These are phyloP conservation scores for Allium sativum DNA, from an alignment of 106 monocot genomes.

Conservation along the genomic window DNA sequence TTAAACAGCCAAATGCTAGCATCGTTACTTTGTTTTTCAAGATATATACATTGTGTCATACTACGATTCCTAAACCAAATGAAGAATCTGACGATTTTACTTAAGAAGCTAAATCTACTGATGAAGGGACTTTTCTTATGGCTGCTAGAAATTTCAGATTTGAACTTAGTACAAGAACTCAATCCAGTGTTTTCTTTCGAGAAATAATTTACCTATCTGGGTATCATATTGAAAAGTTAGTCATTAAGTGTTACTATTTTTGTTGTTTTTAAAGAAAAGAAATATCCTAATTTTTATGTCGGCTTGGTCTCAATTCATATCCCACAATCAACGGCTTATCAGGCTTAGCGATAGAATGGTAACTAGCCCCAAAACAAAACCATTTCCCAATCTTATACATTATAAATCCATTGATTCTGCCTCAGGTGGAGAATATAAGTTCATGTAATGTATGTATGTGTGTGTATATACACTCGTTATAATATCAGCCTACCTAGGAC, in stretches of 20 bases:
- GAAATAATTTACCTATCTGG: conserved; percentile 33
- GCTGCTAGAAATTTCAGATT: conserved; percentile 71
- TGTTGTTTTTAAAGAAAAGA: too few relatives aligned
- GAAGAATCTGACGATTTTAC: conserved; percentile 36
- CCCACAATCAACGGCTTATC: too few relatives aligned
- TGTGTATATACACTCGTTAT: too few relatives aligned
- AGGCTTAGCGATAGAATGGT: too few relatives aligned
- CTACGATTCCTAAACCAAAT: conserved; percentile 55
- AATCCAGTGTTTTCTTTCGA: conserved; percentile 50
- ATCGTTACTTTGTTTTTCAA: conserved; percentile 52
- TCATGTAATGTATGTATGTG: too few relatives aligned
- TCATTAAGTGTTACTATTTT: neutral
- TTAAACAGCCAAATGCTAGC: conserved; percentile 26
- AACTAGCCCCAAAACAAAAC: too few relatives aligned
- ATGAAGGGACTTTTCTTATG: conserved; percentile 75
- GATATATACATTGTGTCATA: conserved; percentile 65
- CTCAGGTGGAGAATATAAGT: too few relatives aligned
- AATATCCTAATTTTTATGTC: neutral
- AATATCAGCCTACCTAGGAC: too few relatives aligned
- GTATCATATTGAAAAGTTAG: conserved; percentile 32
- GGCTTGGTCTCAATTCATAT: too few relatives aligned
- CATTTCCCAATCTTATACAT: too few relatives aligned
- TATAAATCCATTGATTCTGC: too few relatives aligned
- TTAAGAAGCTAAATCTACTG: conserved; percentile 72
- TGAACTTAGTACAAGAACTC: conserved; percentile 62